Evolutionary conservation across 208 protist species (phyloP).

Genomic region (Leishmania mexicana): DNA sequence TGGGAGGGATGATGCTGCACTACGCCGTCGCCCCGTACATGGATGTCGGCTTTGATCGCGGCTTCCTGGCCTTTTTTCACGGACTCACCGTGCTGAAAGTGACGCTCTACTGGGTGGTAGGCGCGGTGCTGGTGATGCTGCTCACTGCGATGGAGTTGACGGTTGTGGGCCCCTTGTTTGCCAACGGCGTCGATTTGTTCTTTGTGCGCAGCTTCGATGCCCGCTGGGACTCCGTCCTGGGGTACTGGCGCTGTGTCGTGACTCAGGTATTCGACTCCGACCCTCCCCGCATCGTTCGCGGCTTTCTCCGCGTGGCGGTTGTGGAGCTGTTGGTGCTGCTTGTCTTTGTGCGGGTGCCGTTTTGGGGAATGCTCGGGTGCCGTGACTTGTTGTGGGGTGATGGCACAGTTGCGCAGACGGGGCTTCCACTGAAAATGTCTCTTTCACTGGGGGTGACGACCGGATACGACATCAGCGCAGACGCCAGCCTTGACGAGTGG

Average conservation of each 20-base stretch:
- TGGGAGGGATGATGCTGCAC: slow-evolving; percentile 61
- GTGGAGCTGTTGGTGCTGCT: slow-evolving; percentile 56
- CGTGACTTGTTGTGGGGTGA: slow-evolving; percentile 31
- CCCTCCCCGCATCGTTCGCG: slow-evolving; percentile 44
- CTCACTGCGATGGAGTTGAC: slow-evolving; percentile 57
- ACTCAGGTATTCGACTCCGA: slow-evolving; percentile 68
- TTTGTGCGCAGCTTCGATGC: slow-evolving; percentile 73
- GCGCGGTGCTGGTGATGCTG: slow-evolving; percentile 46
- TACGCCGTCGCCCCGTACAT: slow-evolving; percentile 62
- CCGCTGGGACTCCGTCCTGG: slow-evolving; percentile 41
- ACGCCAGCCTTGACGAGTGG: slow-evolving; percentile 24
- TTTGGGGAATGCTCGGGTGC: slow-evolving; percentile 30
- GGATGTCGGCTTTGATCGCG: slow-evolving; percentile 38
- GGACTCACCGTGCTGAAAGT: slow-evolving; percentile 44
- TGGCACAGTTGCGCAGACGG: background rate
- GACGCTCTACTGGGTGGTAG: slow-evolving; percentile 63
- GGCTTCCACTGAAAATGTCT: slow-evolving; percentile 16
- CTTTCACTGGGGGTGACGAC: background rate
- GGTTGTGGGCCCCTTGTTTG: slow-evolving; percentile 68
- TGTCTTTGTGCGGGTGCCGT: slow-evolving; percentile 57
- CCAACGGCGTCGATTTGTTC: slow-evolving; percentile 81
- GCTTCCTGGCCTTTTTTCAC: slow-evolving; percentile 29
- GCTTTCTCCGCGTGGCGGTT: slow-evolving; percentile 48
- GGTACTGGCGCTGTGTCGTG: slow-evolving; percentile 66
- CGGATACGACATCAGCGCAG: slow-evolving; percentile 4